Conservation (phyloP, 2,329 filamentous ascomycete species). For the Stagonosporopsis vannaccii region DNA sequence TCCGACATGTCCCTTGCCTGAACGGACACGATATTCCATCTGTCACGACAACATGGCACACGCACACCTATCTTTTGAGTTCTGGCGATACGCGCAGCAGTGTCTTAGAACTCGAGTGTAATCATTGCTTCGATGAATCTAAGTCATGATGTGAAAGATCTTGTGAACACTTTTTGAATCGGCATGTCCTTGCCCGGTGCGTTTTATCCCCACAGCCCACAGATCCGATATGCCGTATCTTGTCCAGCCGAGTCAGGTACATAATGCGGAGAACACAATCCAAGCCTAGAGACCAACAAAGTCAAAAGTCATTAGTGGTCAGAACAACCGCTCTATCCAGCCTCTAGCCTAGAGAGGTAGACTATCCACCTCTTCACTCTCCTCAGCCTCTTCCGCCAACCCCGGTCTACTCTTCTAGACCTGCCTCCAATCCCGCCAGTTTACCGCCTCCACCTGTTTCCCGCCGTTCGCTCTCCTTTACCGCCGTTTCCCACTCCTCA, state of each 20-base stretch:
- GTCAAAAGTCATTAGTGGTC: not conserved
- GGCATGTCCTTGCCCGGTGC: not conserved
- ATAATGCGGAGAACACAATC: not conserved
- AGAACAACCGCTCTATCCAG: not conserved
- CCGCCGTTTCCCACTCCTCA: not conserved
- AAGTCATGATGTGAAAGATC: not conserved
- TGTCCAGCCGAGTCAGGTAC: not conserved
- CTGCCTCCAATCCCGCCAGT: not conserved
- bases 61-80: not conserved
- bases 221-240: not conserved
- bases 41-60: not conserved
- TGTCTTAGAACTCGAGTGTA: no score
- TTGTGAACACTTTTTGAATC: not conserved
- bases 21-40: not conserved
- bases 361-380: not conserved
- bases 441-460: not conserved
- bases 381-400: not conserved
- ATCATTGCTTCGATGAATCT: no score
- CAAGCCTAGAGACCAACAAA: not conserved
- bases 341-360: not conserved
- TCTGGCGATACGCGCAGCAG: not conserved
- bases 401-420: not conserved
- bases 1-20: not conserved
- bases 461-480: not conserved
- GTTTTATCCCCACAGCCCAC: not conserved